Conservation (phyloP, 257 asterid genomes). For the Ilex asprella region DNA sequence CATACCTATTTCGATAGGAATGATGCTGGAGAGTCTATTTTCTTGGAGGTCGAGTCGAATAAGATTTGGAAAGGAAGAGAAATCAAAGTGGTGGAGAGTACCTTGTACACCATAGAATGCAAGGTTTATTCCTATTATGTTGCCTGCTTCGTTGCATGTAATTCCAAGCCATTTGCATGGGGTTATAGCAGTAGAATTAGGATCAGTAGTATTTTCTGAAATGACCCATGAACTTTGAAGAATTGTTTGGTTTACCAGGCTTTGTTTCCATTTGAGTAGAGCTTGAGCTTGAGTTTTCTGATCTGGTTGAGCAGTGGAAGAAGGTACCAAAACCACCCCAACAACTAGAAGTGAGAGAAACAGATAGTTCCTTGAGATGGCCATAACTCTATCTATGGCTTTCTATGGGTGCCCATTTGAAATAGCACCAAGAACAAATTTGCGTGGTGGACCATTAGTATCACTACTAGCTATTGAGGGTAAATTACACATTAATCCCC, state of each 20-base stretch:
- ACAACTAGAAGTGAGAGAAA: not conserved
- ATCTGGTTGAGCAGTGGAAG: not conserved
- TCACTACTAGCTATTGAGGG: too few relatives aligned
- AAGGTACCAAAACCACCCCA: not conserved
- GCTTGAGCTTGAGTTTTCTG: not conserved
- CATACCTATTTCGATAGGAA: not conserved
- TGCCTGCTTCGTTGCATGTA: not conserved
- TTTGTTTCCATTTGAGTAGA: constrained; percentile 2
- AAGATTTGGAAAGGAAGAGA: not conserved
- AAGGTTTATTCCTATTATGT: not conserved
- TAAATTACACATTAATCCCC: too few relatives aligned
- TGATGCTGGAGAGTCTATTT: not conserved
- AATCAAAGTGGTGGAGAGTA: not conserved
- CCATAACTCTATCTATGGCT: not conserved
- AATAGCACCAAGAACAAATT: too few relatives aligned
- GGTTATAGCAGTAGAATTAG: not conserved
- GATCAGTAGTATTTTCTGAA: not conserved
- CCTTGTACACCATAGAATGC: not conserved
- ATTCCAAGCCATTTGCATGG: constrained; percentile 1
- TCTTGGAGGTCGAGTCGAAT: not conserved
- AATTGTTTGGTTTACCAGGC: not conserved
- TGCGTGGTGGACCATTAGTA: too few relatives aligned
- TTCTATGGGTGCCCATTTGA: too few relatives aligned
- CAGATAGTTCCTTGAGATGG: not conserved
- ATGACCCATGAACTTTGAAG: not conserved